Evolutionary conservation across 1,139 yeast genomes (phyloP).

Genomic region (Magnusiomyces tetraspermus): DNA sequence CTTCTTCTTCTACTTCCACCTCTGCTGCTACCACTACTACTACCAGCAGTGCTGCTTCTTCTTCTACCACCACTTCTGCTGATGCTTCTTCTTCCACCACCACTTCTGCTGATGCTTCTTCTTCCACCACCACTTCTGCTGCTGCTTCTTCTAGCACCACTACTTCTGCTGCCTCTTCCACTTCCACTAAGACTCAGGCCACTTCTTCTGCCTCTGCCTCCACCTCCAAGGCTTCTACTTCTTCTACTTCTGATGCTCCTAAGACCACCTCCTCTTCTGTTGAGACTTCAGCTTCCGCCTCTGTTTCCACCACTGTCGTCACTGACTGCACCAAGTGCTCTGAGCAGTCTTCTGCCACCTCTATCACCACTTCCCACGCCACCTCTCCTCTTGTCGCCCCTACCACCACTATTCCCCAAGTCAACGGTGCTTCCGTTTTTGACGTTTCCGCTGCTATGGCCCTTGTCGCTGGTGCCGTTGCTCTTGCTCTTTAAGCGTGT

Average conservation of each 20-base stretch:
- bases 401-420: too few relatives aligned
- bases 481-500: too few relatives aligned
- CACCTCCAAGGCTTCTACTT: neutral
- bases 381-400: too few relatives aligned
- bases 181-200: constrained; percentile 21
- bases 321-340: neutral
- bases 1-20: constrained; percentile 30
- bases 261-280: neutral
- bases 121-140: constrained; percentile 7
- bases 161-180: constrained; percentile 16
- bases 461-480: too few relatives aligned
- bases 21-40: constrained; percentile 25
- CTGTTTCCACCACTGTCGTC: neutral
- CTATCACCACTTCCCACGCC: neutral
- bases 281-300: neutral
- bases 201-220: constrained; percentile 8
- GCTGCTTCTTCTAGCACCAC: constrained; percentile 25
- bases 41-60: constrained; percentile 9
- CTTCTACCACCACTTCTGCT: neutral
- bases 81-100: neutral
- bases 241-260: neutral
- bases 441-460: too few relatives aligned
- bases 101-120: neutral
- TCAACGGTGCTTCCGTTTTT: too few relatives aligned
- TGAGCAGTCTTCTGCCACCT: neutral